Evolutionary conservation across 1,284 basidiomycete species (phyloP), one percentile per base, ranked within the genome.

Genomic region (Cutaneotrichosporon arboriforme): DNA sequence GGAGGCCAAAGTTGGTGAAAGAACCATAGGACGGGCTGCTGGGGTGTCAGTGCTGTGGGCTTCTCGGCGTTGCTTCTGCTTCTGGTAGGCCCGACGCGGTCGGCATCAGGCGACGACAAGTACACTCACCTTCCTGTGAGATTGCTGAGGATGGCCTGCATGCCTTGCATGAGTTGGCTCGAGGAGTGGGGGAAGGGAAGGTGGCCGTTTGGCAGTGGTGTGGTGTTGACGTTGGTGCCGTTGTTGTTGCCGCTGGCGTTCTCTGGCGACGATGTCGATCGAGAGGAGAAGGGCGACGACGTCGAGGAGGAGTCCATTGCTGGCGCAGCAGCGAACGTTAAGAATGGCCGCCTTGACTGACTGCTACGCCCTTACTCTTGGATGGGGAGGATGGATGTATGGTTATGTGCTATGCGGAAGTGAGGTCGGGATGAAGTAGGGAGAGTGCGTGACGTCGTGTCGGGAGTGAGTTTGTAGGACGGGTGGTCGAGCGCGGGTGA

Each of bases 211-310:
- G 26, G 26, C 7, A 31, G 26, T 5, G 26, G 26, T 20, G 21
- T 23, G 23, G 40, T 41, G 40, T 48, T 43, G 23, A 34, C 36
- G 40, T 48, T 43, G 33, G 46, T 47, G 18, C 22, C 26, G 26
- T 10, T 31, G 42, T 46, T 57, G 36, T 60, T 54, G 58, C 54
- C 58, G 49, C 46, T 31, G 37, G 52, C 22, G 23, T 57, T 56
- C 21, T 72, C 69, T 15, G 69, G 67, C 8, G 65, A 69, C 14
- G 68, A 66, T 1, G 66, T 67, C 4, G 69, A 70, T 20, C 62
- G 57, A 10, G 59, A 49, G 12, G 67, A 68, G 47, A 67, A 69
- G 12, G 68, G 67, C 13, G 67, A 69, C 15, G 63, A 65, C 23
- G 64, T 55, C 12, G 58, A 65, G 18, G 68, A 64, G 10, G 66